Conservation (phyloP, 768 basidiomycete species). For the Saitozyma podzolica region DNA sequence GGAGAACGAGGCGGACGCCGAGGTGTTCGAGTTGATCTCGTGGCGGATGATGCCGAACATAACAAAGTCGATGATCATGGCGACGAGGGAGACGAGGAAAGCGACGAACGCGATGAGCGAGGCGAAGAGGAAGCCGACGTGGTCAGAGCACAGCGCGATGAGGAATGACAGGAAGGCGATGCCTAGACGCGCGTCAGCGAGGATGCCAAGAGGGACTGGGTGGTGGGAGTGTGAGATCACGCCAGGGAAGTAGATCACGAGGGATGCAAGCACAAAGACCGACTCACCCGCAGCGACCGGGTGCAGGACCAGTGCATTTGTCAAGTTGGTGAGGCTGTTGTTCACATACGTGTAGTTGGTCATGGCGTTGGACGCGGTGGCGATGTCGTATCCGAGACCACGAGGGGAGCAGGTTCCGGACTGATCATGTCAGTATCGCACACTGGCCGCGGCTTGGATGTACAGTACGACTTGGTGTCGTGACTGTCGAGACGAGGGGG, state of each 20-base stretch:
- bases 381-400: conserved; percentile 28
- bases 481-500: too few relatives aligned
- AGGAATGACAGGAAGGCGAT: conserved; percentile 51
- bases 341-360: conserved; percentile 19
- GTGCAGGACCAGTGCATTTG: conserved; percentile 50
- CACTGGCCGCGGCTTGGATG: too few relatives aligned
- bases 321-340: conserved; percentile 24
- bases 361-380: conserved; percentile 14
- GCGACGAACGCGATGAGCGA: conserved; percentile 44
- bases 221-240: not conserved
- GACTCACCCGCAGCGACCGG: conserved; percentile 50
- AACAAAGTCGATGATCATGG: conserved; percentile 49
- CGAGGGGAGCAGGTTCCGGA: conserved; percentile 2
- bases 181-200: conserved; percentile 22
- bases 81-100: conserved; percentile 47
- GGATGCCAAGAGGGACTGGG: not conserved
- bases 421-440: too few relatives aligned
- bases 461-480: too few relatives aligned
- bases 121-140: conserved; percentile 48
- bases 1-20: conserved; percentile 15
- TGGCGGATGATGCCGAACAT: conserved; percentile 36
- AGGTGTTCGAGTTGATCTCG: conserved; percentile 26
- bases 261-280: not conserved
- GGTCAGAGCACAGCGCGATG: conserved; percentile 45
- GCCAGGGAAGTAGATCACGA: not conserved